phyloP scores from a whole-genome alignment of 2,329 filamentous ascomycete genomes.

The Drechslera avenae region DNA sequence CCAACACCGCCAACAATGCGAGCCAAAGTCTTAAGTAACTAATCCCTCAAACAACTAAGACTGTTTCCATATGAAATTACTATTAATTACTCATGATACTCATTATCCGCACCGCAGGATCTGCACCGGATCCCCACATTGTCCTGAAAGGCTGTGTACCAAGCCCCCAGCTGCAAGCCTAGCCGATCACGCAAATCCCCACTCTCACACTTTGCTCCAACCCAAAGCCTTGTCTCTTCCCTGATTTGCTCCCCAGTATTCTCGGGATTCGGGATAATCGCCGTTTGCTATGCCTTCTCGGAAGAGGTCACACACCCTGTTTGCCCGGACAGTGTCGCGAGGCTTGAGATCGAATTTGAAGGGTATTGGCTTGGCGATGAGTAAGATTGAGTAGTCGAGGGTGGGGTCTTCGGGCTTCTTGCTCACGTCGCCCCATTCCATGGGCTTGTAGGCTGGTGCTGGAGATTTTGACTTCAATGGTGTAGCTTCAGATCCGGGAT shows the following conservation, averaged over 20 bases:
- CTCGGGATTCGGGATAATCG: constrained; percentile 44
- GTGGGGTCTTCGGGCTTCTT: constrained; percentile 48
- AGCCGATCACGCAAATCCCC: constrained; percentile 1
- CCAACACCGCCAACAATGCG: background rate
- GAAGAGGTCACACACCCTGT: constrained; percentile 43
- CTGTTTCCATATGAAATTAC: constrained; percentile 1
- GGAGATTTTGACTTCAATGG: constrained; percentile 5
- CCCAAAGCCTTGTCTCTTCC: constrained; percentile 40
- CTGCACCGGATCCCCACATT: constrained; percentile 21
- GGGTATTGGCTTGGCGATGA: constrained; percentile 54
- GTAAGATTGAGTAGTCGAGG: constrained; percentile 51
- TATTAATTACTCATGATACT: background rate
- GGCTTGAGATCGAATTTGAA: constrained; percentile 52
- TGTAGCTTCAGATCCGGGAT: constrained; percentile 28
- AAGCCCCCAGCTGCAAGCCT: constrained; percentile 12
- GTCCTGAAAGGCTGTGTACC: background rate
- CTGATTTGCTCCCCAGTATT: constrained; percentile 49
- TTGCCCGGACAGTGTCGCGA: constrained; percentile 40
- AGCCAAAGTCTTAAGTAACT: background rate
- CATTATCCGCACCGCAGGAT: background rate
- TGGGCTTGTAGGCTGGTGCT: constrained; percentile 25
- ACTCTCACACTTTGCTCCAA: constrained; percentile 43
- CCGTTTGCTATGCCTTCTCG: constrained; percentile 45
- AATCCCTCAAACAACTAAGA: background rate
- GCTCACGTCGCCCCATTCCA: constrained; percentile 30